A percentile compares a stretch with the other conserved stretches of the same genome.
These are phyloP conservation scores for Pelargonium fulgidum DNA, from an alignment of 441 rosid species.

Conservation along the genomic window DNA sequence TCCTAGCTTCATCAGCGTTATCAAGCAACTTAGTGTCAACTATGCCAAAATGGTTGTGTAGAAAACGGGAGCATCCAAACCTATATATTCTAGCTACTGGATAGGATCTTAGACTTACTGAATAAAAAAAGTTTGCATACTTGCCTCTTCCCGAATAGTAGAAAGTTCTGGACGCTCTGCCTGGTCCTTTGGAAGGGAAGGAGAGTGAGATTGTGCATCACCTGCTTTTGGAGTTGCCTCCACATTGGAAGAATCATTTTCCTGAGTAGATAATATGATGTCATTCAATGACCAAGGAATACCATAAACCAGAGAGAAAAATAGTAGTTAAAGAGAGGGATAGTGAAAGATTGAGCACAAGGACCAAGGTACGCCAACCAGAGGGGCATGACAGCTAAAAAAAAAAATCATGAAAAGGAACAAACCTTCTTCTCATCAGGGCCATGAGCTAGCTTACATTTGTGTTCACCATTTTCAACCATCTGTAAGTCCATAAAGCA, in stretches of 20 bases:
- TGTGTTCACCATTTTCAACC: conserved; percentile 62
- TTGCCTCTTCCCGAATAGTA: conserved; percentile 35
- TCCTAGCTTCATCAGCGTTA: no score
- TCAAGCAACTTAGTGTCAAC: no score
- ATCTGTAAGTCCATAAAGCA: conserved; percentile 37
- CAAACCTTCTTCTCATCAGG: conserved; percentile 30
- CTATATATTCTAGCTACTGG: no score
- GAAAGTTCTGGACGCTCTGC: conserved; percentile 25
- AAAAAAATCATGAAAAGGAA: not conserved
- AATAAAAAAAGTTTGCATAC: conserved; percentile 10
- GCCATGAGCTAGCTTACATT: conserved; percentile 30
- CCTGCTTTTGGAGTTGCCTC: conserved; percentile 23
- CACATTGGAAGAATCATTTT: conserved; percentile 25
- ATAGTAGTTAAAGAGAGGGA: not conserved
- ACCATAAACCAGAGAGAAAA: not conserved
- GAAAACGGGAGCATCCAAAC: no score
- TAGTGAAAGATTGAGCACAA: not conserved
- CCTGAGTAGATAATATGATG: conserved; percentile 28
- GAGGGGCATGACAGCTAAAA: conserved; percentile 8
- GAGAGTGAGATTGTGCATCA: conserved; percentile 12
- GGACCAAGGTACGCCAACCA: not conserved
- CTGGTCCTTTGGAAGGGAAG: conserved; percentile 19
- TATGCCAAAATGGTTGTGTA: no score
- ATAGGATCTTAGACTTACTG: no score
- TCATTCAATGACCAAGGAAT: not conserved